Base-by-base conservation (phyloP, 305 asterid genomes). In the Vinca major region DNA sequence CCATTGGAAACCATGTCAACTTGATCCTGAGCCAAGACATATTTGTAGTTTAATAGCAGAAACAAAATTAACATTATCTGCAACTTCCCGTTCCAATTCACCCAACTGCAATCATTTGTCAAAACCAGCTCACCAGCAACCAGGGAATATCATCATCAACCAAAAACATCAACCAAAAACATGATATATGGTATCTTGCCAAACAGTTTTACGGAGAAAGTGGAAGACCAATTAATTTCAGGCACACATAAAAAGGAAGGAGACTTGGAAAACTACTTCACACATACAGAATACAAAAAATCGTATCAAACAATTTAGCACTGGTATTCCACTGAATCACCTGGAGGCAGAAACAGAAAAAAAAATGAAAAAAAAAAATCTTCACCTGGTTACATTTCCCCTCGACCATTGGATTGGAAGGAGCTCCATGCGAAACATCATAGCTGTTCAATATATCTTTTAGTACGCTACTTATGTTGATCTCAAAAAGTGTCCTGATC, bases 401-500 rank as follows among this genome's bases (percentile, higher is more conserved):
- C 73, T 86, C 95, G 76, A 84, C 83, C 73, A 69, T 64, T 37
- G 79, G 71, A 67, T 82, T 75, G 68, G 90, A 83, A 67, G 83
- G 86, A 71, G 77, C 61, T 74, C 93, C 96, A 78, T 86, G 88
- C 17, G 97, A 83, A 45, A 78, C 74, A 72, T 79, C 85, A 68
- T 77, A 77, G 62, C 79, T 74, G 33, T 89, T 83, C 65, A 94
- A 86, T 80, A 91, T 82, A 65, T 91, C 95, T 84, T 84, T 89
- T 8, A 85, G 71, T 72, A 79, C 82, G 80, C 68, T 72, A 86
- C 96, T 86, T 71, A 94, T 76, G 74, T 89, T 81, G 66, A 82
- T 94, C 81, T 94, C 93, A 79, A 89, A 85, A 78, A 94, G 90
- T 48, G 88, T 83, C 85, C 78, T 85, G 86, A 83, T 83, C 65